These are phyloP conservation scores for Ceratocystiopsis brevicomis DNA, from an alignment of 2,329 filamentous ascomycete genomes.

Conservation along the genomic window DNA sequence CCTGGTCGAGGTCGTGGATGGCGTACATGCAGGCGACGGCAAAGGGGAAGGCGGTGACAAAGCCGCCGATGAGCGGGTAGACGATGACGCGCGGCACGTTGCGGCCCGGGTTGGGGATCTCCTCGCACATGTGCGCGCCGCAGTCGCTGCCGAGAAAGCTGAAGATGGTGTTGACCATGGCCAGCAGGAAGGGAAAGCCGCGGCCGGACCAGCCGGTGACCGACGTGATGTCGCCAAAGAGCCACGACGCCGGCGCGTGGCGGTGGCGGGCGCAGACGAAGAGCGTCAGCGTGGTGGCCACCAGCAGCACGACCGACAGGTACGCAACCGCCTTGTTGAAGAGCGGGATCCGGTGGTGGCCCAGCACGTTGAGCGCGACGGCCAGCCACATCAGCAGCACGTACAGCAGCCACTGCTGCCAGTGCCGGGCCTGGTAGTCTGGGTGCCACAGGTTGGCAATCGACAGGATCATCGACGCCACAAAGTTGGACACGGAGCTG, in stretches of 20 bases:
- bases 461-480: constrained; percentile 6
- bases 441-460: constrained; percentile 4
- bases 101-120: constrained; percentile 5
- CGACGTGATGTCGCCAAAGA: constrained; percentile 2
- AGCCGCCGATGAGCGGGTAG: constrained; percentile 1
- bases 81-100: constrained; percentile 5
- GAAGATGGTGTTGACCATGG: constrained; percentile 4
- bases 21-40: constrained; percentile 6
- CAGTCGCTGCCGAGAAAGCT: constrained; percentile 5
- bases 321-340: constrained; percentile 5
- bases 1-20: constrained; percentile 2
- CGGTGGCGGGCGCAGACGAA: constrained; percentile 3
- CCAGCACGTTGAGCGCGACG: constrained; percentile 1
- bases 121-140: constrained; percentile 6
- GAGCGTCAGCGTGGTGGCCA: constrained; percentile 35
- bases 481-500: constrained; percentile 5
- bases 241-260: constrained; percentile 2
- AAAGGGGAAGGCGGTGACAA: constrained; percentile 5
- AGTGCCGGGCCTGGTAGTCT: constrained; percentile 3
- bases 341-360: background rate
- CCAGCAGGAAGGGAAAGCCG: constrained; percentile 3
- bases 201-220: constrained; percentile 5
- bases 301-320: constrained; percentile 35
- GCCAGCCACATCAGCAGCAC: constrained; percentile 5
- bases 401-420: constrained; percentile 3